Evolutionary conservation across 1,284 basidiomycete species (phyloP), one percentile per base, ranked within the genome.

Genomic region (Neolentinus lepideus): DNA sequence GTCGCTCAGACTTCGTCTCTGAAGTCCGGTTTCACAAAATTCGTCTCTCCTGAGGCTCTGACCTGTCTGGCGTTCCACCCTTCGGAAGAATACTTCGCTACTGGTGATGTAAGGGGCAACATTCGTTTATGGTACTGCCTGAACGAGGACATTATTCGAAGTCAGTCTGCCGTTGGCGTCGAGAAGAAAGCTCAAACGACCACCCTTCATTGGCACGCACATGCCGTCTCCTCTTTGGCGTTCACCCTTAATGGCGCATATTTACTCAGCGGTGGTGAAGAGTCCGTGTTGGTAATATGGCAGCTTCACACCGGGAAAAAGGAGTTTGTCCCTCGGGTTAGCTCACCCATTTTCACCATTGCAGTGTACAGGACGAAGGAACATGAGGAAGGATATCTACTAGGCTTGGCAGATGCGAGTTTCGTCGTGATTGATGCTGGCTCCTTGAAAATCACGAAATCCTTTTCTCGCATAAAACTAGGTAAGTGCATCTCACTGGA

Each of bases 251-350:
- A 95, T 61, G 97, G 97, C 12, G 89, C 93, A 2, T 95, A 98
- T 67, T 74, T 99, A 21, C 73, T 99, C 51, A 97, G 92, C 55
- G 97, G 94, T 61, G 97, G 97, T 47, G 94, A 98, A 68, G 97
- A 99, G 71, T 84, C 91, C 33, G 96, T 98, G 1, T 73, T 99
- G 8, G 96, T 99, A 24, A 86, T 97, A 56, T 99, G 97, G 97
- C 92, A 95, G 65, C 68, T 97, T 36, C 86, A 92, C 61, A 84
- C 86, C 0, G 88, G 90, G 14, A 90, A 86, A 70, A 85, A 85
- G 66, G 92, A 95, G 68, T 99, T 92, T 66, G 84, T 99, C 2
- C 95, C 97, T 31, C 85, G 97, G 52, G 80, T 99, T 1, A 94
- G 96, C 14, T 90, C 93, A 1, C 85, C 93, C 2, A 92, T 93